phyloP scores from a whole-genome alignment of 139 green algal species.

The Coelastrella sp. region DNA sequence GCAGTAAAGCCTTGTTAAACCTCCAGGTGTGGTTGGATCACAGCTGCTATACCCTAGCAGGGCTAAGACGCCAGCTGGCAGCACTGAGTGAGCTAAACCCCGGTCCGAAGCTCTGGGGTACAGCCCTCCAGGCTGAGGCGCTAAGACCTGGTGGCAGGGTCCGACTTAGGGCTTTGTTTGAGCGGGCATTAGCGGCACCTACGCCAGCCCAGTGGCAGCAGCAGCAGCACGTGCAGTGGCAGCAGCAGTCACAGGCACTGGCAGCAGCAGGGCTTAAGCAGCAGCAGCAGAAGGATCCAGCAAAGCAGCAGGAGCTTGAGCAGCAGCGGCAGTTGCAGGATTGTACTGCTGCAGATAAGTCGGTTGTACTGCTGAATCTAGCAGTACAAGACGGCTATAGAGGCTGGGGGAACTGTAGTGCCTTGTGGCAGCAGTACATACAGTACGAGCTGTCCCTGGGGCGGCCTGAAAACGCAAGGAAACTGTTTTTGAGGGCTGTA shows the following conservation, averaged over 20 bases:
- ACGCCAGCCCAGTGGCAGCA: background rate
- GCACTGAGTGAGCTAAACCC: conserved; percentile 19
- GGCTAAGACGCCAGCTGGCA: conserved; percentile 58
- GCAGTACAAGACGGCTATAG: conserved; percentile 14
- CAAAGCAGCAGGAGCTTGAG: background rate
- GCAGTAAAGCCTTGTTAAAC: conserved; percentile 55
- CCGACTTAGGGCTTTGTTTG: conserved; percentile 52
- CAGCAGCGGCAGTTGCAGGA: background rate
- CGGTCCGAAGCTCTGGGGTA: conserved; percentile 29
- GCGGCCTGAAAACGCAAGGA: conserved; percentile 54
- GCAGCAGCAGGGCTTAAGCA: background rate
- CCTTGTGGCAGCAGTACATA: conserved; percentile 69
- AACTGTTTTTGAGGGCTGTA: conserved; percentile 82
- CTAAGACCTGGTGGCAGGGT: conserved; percentile 37
- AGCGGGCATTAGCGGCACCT: conserved; percentile 42
- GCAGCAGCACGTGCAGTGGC: conserved; percentile 33
- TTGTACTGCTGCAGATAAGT: background rate
- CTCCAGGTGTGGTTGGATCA: conserved; percentile 54
- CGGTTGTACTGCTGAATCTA: background rate
- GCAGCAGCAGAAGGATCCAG: conserved; percentile 1
- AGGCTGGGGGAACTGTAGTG: conserved; percentile 51
- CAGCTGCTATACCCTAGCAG: conserved; percentile 48
- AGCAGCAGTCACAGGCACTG: background rate
- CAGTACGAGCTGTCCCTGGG: conserved; percentile 39
- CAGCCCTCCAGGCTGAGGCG: conserved; percentile 29